Evolutionary conservation across 345 rosid genomes (phyloP).

Genomic region (Erodium maritimum): DNA sequence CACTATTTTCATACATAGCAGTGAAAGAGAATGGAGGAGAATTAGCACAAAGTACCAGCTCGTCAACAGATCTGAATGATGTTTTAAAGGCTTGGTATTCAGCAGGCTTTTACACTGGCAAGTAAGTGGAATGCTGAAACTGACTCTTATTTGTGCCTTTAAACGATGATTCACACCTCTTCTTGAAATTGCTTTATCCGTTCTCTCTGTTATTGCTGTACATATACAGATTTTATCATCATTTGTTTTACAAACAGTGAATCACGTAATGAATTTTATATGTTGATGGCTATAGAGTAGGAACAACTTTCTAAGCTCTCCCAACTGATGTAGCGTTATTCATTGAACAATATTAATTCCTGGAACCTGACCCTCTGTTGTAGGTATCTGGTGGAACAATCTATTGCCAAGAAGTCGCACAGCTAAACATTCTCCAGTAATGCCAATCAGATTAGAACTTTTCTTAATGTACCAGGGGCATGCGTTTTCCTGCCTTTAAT

Average conservation of each 20-base stretch:
- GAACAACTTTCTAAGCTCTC: no score
- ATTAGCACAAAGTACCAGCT: slow-evolving; percentile 11
- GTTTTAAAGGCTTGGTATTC: slow-evolving; percentile 60
- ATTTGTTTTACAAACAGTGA: no score
- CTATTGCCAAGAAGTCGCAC: slow-evolving; percentile 14
- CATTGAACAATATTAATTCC: no score
- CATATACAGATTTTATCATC: no score
- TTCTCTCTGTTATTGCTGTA: no score
- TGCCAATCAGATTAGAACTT: background rate
- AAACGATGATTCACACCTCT: background rate
- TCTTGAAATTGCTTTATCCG: background rate
- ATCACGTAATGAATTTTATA: no score
- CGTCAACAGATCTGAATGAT: slow-evolving; percentile 33
- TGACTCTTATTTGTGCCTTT: no score
- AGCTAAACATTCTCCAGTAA: background rate
- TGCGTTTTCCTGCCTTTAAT: no score
- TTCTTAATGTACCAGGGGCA: background rate
- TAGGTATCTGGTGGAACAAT: slow-evolving; percentile 37
- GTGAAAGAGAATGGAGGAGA: slow-evolving; percentile 24
- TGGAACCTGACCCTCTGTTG: background rate
- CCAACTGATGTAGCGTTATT: no score
- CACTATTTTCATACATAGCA: slow-evolving; percentile 9
- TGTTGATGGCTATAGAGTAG: no score
- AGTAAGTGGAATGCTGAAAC: slow-evolving; percentile 25
- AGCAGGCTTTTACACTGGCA: slow-evolving; percentile 53